Base-by-base conservation (phyloP, 2,329 filamentous ascomycete species). In the Bretziella fagacearum region DNA sequence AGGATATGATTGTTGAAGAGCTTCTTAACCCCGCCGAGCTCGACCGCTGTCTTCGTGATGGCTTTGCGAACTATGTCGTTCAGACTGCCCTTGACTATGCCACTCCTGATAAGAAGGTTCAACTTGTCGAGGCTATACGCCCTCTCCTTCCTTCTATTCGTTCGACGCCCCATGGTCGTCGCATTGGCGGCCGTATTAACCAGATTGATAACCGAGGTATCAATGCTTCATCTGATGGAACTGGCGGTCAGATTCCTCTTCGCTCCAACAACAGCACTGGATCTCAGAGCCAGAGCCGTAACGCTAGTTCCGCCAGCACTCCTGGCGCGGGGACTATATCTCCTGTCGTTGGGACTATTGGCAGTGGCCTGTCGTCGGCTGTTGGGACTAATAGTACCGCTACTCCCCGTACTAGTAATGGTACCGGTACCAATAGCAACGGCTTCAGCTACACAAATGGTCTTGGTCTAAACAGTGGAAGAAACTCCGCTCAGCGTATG, bases 31-130 rank as follows among this genome's bases (percentile, higher is more conserved):
- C 79, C 2, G 71, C 71, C 49, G 85, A 94, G 64, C 80, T 96
- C 52, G 86, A 95, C 57, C 80, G 80, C 54, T 78, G 95, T 54
- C 74, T 98, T 50, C 82, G 85, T 35, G 91, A 98, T 62, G 85
- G 81, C 0, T 98, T 84, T 58, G 91, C 85, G 61, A 98, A 98
- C 65, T 98, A 98, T 57, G 91, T 98, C 53, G 84, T 98, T 32
- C 91, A 98, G 69, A 98, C 91, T 32, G 87, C 91, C 23, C 73
- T 94, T 54, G 87, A 94, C 56, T 87, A 84, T 57, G 76, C 83
- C 10, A 84, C 86, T 47, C 70, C 74, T 5, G 70, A 77, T 25
- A 79, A 77, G 59, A 86, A 89, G 64, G 66, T 71, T 50, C 75
- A 76, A 40, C 71, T 98, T 36, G 79, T 93, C 39, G 86, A 96